Evolutionary conservation across 2,329 filamentous ascomycete species (phyloP), one percentile per base, ranked within the genome.

Genomic region (Botryotinia globosa): DNA sequence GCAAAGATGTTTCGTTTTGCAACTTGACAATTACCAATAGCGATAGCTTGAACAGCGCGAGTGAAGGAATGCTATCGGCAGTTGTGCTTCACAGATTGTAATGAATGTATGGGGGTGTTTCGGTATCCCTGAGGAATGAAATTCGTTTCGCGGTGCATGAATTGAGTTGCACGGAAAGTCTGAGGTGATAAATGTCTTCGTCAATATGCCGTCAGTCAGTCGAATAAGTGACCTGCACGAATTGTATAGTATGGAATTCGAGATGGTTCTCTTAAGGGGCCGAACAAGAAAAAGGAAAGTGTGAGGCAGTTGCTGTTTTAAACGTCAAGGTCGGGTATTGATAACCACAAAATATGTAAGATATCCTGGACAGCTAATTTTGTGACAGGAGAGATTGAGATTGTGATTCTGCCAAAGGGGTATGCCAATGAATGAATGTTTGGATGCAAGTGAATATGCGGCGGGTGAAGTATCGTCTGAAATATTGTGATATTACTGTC

Each of bases 191-290:
- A 34, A 18, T 34, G 20, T 63, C 37, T 62, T 42, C 25, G 37
- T 37, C 22, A 18, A 51, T 72, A 37, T 29, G 29, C 29, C 20
- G 48, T 71, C 32, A 39, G 42, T 68, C 62, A 61, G 22, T 72
- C 48, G 69, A 65, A 37, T 34, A 37, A 65, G 69, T 72, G 70
- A 20, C 71, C 71, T 72, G 71, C 71, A 72, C 64, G 22, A 45
- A 34, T 69, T 59, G 54, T 64, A 58, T 67, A 10, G 54, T 54
- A 37, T 67, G 39, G 18, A 42, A 34, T 37, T 34, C 25, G 37
- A 29, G 20, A 67, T 32, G 65, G 37, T 44, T 51, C 51, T 58
- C 58, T 34, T 16, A 25, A 25, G 32, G 22, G 61, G 44, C n/a
- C 22, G 58, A 44, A 56, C 32, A 25, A 29, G 16, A 71, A 67